Conservation (phyloP, 148 eudicot species). For the Pharnaceum exiguum region DNA sequence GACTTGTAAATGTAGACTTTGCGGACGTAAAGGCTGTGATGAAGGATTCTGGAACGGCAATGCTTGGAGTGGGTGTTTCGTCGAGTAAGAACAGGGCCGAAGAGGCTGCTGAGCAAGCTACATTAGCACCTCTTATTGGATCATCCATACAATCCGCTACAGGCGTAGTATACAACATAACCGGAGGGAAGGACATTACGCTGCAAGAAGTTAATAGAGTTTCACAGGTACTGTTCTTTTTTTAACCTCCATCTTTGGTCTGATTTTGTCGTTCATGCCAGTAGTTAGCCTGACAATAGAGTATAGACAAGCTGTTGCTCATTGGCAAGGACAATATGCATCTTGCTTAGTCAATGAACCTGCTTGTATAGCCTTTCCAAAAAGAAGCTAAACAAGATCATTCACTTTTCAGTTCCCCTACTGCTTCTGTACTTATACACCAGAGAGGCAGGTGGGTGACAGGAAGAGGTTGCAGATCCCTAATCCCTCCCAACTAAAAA, state of each 20-base stretch:
- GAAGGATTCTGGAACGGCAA: slow-evolving; percentile 97
- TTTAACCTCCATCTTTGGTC: neutral
- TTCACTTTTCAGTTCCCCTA: too few relatives aligned
- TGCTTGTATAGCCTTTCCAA: too few relatives aligned
- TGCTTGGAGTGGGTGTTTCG: slow-evolving; percentile 98
- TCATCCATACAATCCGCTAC: slow-evolving; percentile 99
- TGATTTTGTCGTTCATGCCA: neutral
- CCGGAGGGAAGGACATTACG: slow-evolving; percentile 96
- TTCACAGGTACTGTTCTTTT: slow-evolving; percentile 62
- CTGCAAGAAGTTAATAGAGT: slow-evolving; percentile 98
- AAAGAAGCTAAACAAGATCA: too few relatives aligned
- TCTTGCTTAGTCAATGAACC: too few relatives aligned
- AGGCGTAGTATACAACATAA: slow-evolving; percentile 94
- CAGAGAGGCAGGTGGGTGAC: too few relatives aligned
- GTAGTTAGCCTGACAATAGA: too few relatives aligned
- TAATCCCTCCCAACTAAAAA: too few relatives aligned
- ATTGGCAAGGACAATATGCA: too few relatives aligned
- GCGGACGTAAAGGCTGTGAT: slow-evolving; percentile 97
- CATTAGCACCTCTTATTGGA: slow-evolving; percentile 93
- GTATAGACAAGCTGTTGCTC: too few relatives aligned
- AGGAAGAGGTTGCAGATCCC: too few relatives aligned
- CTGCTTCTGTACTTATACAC: too few relatives aligned
- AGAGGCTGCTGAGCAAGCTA: slow-evolving; percentile 99
- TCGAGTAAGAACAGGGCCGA: slow-evolving; percentile 99
- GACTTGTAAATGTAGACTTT: slow-evolving; percentile 97